Base-by-base conservation (phyloP, 257 asterid species). In the Lantana camara region DNA sequence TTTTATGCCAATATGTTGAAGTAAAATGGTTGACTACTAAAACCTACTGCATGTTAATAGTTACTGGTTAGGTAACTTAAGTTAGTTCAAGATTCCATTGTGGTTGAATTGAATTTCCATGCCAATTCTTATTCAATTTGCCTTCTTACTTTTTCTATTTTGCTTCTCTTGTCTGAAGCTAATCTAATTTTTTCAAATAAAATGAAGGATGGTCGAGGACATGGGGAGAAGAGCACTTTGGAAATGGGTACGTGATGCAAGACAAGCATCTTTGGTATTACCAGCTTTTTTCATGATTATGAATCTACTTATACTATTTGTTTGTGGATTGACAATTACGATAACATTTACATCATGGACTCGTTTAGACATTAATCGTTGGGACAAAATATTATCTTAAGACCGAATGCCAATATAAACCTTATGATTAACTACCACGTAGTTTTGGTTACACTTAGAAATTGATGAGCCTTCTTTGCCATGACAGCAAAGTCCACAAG, bases 151-250 rank as follows among this genome's bases (percentile, higher is more conserved):
- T 46, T n/a, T n/a, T n/a, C n/a, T n/a, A n/a, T n/a, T n/a, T n/a
- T n/a, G n/a, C n/a, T n/a, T n/a, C n/a, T n/a, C n/a, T n/a, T n/a
- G n/a, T n/a, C n/a, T n/a, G n/a, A 22, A 21, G 17, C 68, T 64
- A 15, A 47, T 63, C 19, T 52, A 27, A n/a, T 38, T 49, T 53
- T 46, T 22, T 7, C 19, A 7, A 5, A 29, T 16, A 72, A 68
- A 16, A 12, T 35, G 23, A 22, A 94, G 99, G 99, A 69, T 94
- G 99, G 99, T 90, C 99, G 2, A 79, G 99, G 79, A 94, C 96
- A 62, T 94, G 99, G 99, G 99, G 99, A 57, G 99, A 94, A 73
- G 99, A 94, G 77, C 99, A 94, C 85, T 90, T 94, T 0, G 99
- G 99, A 55, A 94, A 94, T 4, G 96, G 99, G 99, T 94, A 79